Base-by-base conservation (phyloP, 73 alveolate genomes). In the Paramecium sexaurelia region DNA sequence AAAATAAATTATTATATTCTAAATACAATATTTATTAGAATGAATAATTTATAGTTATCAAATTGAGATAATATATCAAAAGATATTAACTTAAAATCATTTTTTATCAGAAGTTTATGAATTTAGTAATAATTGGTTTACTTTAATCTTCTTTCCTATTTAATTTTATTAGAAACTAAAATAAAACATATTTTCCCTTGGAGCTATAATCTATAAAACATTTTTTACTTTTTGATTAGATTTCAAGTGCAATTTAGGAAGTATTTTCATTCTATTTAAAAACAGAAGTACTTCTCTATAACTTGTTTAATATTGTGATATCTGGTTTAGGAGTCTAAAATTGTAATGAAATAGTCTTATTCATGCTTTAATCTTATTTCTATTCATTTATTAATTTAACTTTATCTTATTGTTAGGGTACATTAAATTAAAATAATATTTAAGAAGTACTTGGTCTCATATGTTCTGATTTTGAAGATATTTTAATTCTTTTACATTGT, bases 231-330 rank as follows among this genome's bases (percentile, higher is more conserved):
- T 51, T 51, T 1, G 67, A 51, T 51, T 51, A 20, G 15, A 13
- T 51, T 51, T 10, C 67, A 51, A 29, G 13, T 17, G 29, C n/a
- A 45, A 11, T 45, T 45, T 10, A 45, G 0, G 57, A 45, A 15
- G 3, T 6, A 51, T 51, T 51, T 51, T 51, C 67, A 45, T 61
- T 32, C 6, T 41, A 41, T 43, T 78, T 40, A n/a, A 36, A 7
- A 24, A 39, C 90, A 40, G 90, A 78, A 0, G 43, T 19, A 40
- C 90, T 78, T 43, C 90, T 20, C 9, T 78, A 13, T 24, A 78
- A 13, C 1, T 57, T 37, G 19, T 8, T 78, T 26, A 13, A 41
- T 24, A 5, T 0, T 45, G 1, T 78, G 5, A 24, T 1, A 5
- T 37, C 36, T 10, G 90, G 75, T 40, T 78, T 78, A 5, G 55